phyloP scores from a whole-genome alignment of 257 asterid genomes.

The Parsonsia alboflavescens region DNA sequence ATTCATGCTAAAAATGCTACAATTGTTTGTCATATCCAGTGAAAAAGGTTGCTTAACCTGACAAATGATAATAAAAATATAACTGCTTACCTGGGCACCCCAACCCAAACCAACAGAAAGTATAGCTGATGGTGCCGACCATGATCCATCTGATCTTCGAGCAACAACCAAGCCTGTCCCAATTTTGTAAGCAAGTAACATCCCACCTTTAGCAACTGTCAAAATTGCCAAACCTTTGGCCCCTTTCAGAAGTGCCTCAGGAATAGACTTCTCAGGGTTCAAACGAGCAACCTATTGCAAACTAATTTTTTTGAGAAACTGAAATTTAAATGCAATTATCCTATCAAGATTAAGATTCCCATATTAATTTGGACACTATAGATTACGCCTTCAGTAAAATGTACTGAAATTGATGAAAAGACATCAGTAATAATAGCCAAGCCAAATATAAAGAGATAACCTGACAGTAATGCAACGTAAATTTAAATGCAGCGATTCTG shows the following conservation, averaged over 20 bases:
- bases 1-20: neutral
- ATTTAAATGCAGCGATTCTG: neutral
- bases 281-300: slow-evolving; percentile 72
- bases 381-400: neutral
- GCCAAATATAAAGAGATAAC: no score
- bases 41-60: neutral
- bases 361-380: neutral
- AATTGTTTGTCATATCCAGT: neutral
- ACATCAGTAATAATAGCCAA: no score
- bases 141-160: slow-evolving; percentile 88
- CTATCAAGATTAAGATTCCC: neutral
- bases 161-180: slow-evolving; percentile 95
- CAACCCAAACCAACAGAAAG: slow-evolving; percentile 91
- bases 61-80: neutral
- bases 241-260: slow-evolving; percentile 76
- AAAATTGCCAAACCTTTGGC: slow-evolving; percentile 94
- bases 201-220: slow-evolving; percentile 94
- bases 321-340: neutral
- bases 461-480: no score
- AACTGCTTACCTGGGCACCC: slow-evolving; percentile 87
- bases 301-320: slow-evolving; percentile 2
- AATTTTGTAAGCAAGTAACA: slow-evolving; percentile 71
- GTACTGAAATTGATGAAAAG: no score
- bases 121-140: slow-evolving; percentile 99
- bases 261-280: slow-evolving; percentile 94